Evolutionary conservation across 2,329 filamentous ascomycete species (phyloP).

Genomic region (Hypoxylon sp.): DNA sequence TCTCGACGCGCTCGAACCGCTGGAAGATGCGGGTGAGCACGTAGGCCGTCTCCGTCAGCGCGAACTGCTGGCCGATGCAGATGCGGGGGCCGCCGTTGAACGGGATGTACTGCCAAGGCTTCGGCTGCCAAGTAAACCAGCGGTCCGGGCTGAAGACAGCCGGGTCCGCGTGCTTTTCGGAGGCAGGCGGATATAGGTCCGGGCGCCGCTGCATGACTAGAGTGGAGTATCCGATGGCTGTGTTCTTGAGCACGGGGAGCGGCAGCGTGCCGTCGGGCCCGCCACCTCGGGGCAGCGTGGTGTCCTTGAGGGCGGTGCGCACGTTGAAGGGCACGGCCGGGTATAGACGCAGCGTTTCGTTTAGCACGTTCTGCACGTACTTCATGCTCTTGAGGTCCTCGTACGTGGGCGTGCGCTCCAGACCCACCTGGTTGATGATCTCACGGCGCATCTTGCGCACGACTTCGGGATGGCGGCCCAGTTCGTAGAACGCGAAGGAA

Average conservation of each 20-base stretch:
- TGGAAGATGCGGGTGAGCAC: constrained; percentile 80
- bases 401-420: constrained; percentile 75
- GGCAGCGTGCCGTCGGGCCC: constrained; percentile 72
- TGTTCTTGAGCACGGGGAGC: constrained; percentile 74
- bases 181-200: constrained; percentile 69
- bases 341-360: constrained; percentile 83
- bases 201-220: constrained; percentile 79
- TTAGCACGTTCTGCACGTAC: constrained; percentile 79
- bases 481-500: constrained; percentile 85
- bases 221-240: constrained; percentile 74
- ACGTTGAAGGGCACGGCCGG: constrained; percentile 85
- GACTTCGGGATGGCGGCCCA: constrained; percentile 76
- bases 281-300: constrained; percentile 78
- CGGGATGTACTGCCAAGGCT: constrained; percentile 78
- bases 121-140: constrained; percentile 73
- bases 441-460: constrained; percentile 78
- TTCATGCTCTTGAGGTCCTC: constrained; percentile 88
- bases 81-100: constrained; percentile 82
- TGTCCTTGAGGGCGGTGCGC: constrained; percentile 77
- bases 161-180: constrained; percentile 60
- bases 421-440: constrained; percentile 76
- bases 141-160: constrained; percentile 73
- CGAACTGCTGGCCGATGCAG: constrained; percentile 85
- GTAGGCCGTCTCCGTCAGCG: constrained; percentile 81
- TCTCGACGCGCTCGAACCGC: constrained; percentile 73